These are phyloP conservation scores for Neofusicoccum laricinum DNA, from an alignment of 2,329 filamentous ascomycete genomes.

Conservation along the genomic window DNA sequence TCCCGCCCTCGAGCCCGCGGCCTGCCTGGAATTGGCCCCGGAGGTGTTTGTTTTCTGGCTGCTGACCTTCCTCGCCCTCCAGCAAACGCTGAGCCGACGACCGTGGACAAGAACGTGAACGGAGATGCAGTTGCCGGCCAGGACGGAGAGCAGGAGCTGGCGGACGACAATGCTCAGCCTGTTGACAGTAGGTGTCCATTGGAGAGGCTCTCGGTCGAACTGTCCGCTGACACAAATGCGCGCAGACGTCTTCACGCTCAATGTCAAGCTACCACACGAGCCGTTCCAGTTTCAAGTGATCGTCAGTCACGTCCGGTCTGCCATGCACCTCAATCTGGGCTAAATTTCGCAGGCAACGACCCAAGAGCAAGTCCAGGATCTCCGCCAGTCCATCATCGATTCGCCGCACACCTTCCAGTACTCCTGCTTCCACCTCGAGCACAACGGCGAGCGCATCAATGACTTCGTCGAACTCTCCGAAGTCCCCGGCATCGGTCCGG, in stretches of 20 bases:
- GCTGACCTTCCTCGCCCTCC: neutral
- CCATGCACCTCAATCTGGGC: slow-evolving; percentile 25
- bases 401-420: slow-evolving; percentile 91
- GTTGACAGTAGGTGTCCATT: slow-evolving; percentile 29
- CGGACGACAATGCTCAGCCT: slow-evolving; percentile 28
- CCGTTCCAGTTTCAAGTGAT: slow-evolving; percentile 79
- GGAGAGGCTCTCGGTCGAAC: neutral
- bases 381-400: slow-evolving; percentile 95
- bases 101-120: slow-evolving; percentile 24
- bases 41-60: neutral
- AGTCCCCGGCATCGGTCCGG: slow-evolving; percentile 71
- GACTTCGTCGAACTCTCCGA: slow-evolving; percentile 93
- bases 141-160: slow-evolving; percentile 23
- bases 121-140: slow-evolving; percentile 13
- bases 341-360: slow-evolving; percentile 66
- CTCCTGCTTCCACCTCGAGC: slow-evolving; percentile 97
- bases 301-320: slow-evolving; percentile 48
- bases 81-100: slow-evolving; percentile 29
- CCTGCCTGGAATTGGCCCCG: neutral
- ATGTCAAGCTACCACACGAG: slow-evolving; percentile 77
- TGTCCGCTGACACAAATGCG: neutral
- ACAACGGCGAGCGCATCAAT: slow-evolving; percentile 84
- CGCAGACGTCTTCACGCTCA: slow-evolving; percentile 64
- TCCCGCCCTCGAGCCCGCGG: slow-evolving; percentile 17
- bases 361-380: slow-evolving; percentile 95